phyloP scores from a whole-genome alignment of 116 monocot genomes.

The Papilionanthe hybrid region DNA sequence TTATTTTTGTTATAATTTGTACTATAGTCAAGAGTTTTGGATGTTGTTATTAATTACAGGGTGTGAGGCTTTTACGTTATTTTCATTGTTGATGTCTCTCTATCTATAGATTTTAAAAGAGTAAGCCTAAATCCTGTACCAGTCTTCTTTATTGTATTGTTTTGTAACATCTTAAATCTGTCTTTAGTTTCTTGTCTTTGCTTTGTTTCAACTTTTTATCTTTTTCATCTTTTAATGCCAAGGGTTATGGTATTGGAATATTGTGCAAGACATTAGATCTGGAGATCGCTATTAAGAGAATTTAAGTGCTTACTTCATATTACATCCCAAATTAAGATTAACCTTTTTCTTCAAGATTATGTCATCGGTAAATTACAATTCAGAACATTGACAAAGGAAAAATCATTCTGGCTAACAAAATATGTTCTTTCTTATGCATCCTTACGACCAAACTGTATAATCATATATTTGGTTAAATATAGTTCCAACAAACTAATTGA shows the following conservation, averaged over 20 bases:
- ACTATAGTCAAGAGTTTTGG: neutral
- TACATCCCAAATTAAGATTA: neutral
- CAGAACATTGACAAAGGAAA: neutral
- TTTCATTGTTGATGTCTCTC: neutral
- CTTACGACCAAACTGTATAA: neutral
- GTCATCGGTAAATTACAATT: neutral
- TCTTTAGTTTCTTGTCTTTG: neutral
- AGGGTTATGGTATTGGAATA: neutral
- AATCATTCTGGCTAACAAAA: neutral
- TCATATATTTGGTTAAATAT: neutral
- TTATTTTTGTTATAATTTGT: neutral
- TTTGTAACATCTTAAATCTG: neutral
- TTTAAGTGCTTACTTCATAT: neutral
- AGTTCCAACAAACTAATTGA: neutral
- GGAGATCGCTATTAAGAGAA: neutral
- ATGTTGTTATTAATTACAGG: neutral
- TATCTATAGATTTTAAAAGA: neutral
- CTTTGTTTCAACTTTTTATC: neutral
- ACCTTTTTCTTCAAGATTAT: neutral
- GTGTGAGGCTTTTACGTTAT: neutral
- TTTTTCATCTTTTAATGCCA: neutral
- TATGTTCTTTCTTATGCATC: neutral
- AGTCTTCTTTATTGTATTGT: neutral
- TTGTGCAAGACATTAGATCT: neutral
- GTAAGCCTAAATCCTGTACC: neutral